Base-by-base conservation (phyloP, 805 yeast species). In the Pichia cephalocereana region DNA sequence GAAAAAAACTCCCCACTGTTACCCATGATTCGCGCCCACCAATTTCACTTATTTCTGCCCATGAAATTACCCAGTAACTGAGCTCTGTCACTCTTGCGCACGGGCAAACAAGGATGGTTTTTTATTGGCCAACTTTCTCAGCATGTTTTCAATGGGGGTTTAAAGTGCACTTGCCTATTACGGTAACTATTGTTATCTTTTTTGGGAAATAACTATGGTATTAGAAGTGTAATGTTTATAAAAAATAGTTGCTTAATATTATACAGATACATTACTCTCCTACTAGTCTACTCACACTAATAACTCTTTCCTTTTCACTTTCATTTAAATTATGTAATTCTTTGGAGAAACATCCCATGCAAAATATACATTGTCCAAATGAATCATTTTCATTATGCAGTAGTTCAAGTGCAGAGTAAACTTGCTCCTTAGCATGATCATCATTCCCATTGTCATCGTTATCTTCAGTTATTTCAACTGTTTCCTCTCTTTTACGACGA, bases 331-430 rank as follows among this genome's bases (percentile, higher is more conserved):
- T 15, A 8, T 34, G 3, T 39, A 55, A 17, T 19, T 56, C 58
- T 6, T 46, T 27, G 6, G 41, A 38, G 17, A 63, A 52, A 48
- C 67, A 63, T 1, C 40, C 47, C 23, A 61, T 38, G 46, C 68
- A 64, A 7, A 62, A 38, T 3, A 59, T 52, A 26, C 53, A 41
- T 40, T 55, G 60, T 19, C 67, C 68, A 47, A 50, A 62, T 15
- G 51, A 53, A 7, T 51, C 47, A 42, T 60, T 57, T 45, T 54
- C 57, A 26, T 28, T 39, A 23, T 65, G 50, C 39, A 54, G 54
- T 4, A 55, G 44, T 45, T 49, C 53, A 52, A 62, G 51, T 39
- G 60, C 51, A 17, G 37, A 12, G 8, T 34, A 34, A 2, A 34
- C 17, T 14, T 34, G 37, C 15, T 32, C 38, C 23, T 38, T 27